Percentiles rank a stretch among this genome's conserved stretches.
Evolutionary conservation across 768 basidiomycete species (phyloP).

Genomic region (Gymnopilus dilepis): DNA sequence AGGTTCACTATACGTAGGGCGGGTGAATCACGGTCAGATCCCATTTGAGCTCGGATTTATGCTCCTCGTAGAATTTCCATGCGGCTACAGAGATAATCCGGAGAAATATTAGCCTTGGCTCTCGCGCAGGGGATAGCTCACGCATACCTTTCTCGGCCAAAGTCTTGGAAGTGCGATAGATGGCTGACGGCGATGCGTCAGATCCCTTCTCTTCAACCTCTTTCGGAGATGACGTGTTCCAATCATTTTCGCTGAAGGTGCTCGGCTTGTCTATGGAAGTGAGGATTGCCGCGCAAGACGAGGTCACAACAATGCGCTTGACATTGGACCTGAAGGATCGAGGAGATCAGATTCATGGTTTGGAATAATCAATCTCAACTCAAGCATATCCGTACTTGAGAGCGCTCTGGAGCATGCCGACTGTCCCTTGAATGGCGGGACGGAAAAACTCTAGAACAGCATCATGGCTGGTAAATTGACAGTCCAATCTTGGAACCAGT

Average conservation of each 20-base stretch:
- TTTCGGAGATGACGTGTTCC: conserved; percentile 58
- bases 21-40: conserved; percentile 12
- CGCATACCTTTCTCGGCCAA: conserved; percentile 64
- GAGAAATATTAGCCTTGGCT: too few relatives aligned
- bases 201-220: conserved; percentile 53
- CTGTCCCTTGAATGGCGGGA: conserved; percentile 77
- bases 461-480: background rate
- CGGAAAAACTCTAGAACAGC: conserved; percentile 41
- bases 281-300: conserved; percentile 57
- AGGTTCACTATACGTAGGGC: background rate
- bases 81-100: background rate
- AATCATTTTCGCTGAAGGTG: conserved; percentile 55
- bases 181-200: conserved; percentile 38
- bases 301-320: conserved; percentile 72
- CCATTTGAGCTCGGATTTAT: conserved; percentile 10
- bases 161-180: conserved; percentile 66
- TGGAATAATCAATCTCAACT: background rate
- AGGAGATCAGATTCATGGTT: background rate
- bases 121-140: too few relatives aligned
- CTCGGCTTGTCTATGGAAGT: conserved; percentile 23
- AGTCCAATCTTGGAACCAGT: background rate
- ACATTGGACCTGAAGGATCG: conserved; percentile 45
- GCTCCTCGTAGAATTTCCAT: conserved; percentile 15
- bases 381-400: conserved; percentile 52
- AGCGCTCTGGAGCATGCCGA: conserved; percentile 63